Evolutionary conservation across 2,329 filamentous ascomycete genomes (phyloP).

Genomic region (Colletotrichum aenigma): DNA sequence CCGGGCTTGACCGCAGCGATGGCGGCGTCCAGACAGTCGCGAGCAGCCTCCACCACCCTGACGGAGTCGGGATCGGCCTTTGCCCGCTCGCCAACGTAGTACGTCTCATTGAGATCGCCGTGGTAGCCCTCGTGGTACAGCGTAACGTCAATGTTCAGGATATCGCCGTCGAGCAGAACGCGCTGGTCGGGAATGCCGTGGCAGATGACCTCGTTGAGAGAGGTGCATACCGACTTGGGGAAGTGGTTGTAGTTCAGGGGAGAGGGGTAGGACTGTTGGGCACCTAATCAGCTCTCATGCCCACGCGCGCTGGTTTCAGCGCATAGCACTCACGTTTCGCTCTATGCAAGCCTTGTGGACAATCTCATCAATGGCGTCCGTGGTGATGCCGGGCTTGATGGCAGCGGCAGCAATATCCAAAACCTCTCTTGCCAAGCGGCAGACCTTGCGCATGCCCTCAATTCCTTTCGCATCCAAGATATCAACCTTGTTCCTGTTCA

Average conservation of each 20-base stretch:
- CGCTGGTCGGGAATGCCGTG: conserved; percentile 97
- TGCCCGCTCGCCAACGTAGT: conserved; percentile 93
- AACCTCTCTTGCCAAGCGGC: conserved; percentile 85
- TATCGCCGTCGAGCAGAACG: conserved; percentile 87
- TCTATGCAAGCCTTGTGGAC: conserved; percentile 96
- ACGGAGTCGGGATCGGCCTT: conserved; percentile 84
- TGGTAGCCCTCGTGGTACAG: conserved; percentile 96
- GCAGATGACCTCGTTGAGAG: conserved; percentile 96
- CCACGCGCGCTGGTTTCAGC: not conserved
- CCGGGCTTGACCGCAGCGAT: conserved; percentile 94
- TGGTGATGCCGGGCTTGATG: conserved; percentile 88
- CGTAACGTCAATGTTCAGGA: conserved; percentile 95
- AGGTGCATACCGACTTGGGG: conserved; percentile 97
- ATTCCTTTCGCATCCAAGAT: conserved; percentile 81
- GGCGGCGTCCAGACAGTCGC: conserved; percentile 88
- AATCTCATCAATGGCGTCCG: conserved; percentile 92
- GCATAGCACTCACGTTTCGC: conserved; percentile 71
- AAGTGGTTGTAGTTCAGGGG: conserved; percentile 95
- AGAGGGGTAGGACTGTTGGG: conserved; percentile 82
- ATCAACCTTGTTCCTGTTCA: conserved; percentile 80
- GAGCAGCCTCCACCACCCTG: conserved; percentile 86
- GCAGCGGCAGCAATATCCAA: conserved; percentile 88
- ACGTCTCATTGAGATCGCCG: conserved; percentile 96
- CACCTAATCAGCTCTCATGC: not conserved
- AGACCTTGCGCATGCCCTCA: conserved; percentile 92